Conservation (phyloP, 441 rosid genomes). For the Adansonia gregorii region DNA sequence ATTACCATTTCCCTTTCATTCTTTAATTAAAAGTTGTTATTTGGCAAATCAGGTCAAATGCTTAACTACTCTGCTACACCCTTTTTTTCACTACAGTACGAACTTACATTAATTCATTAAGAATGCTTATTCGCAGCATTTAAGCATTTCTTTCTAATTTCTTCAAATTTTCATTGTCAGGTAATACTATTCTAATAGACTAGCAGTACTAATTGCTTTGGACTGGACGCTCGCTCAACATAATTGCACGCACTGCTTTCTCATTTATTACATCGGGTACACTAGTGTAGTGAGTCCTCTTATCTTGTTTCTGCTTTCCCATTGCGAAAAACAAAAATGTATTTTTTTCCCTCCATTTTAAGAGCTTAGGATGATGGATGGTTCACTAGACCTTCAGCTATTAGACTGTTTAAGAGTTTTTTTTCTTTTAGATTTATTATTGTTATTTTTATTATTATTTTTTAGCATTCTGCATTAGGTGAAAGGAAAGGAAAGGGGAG, state of each 20-base stretch:
- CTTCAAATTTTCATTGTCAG: not conserved
- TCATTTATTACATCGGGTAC: not conserved
- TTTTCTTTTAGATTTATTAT: not conserved
- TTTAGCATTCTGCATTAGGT: conserved; percentile 1
- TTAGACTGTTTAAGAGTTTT: not conserved
- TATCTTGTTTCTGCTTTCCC: not conserved
- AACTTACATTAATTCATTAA: not conserved
- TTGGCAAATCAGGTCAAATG: not conserved
- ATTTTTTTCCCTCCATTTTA: not conserved
- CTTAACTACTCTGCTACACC: not conserved
- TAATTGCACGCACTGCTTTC: not conserved
- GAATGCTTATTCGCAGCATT: not conserved
- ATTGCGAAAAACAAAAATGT: too few species aligned
- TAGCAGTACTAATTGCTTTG: not conserved
- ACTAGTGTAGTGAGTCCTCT: not conserved
- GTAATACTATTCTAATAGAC: not conserved
- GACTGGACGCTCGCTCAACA: not conserved
- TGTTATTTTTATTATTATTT: too few species aligned
- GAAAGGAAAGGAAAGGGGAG: conserved; percentile 31
- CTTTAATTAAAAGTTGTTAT: not conserved
- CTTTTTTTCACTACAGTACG: not conserved
- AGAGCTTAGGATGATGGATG: conserved; percentile 21
- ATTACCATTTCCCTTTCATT: not conserved
- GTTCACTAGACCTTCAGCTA: not conserved
- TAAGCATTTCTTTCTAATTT: not conserved